Evolutionary conservation across 106 monocot species (phyloP), one percentile per base, ranked within the genome.

Genomic region (Acorus gramineus): DNA sequence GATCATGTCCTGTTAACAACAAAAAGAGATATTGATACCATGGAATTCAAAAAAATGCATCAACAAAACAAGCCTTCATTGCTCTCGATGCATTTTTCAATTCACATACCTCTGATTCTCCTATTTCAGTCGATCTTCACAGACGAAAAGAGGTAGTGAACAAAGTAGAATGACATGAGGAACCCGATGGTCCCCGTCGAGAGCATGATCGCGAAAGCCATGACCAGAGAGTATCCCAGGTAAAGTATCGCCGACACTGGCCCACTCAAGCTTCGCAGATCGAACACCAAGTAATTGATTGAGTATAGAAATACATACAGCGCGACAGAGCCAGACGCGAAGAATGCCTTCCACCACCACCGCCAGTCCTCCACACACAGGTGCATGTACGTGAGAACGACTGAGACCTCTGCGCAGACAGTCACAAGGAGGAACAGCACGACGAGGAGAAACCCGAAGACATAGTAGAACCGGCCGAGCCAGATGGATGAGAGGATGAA

Each of bases 291-390:
- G 82, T 82, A 86, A 60, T 86, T 82, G 67, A 82, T 72, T 7
- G 82, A 86, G 64, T 86, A 86, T 0, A 86, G 63, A 62, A 86
- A 82, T 42, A 86, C 82, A 65, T 86, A 86, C 44, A 86, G 58
- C 3, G 86, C 79, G 46, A 82, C 86, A 2, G 82, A 82, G 6
- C 82, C 86, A 43, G 82, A 82, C 4, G 86, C 82, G 62, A 74
- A 82, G 76, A 86, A 86, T 53, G 82, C 66, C 54, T 86, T 86
- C 86, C 86, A 86, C 86, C 86, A 86, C 86, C 86, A 86, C 70
- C 76, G 82, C 82, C 79, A 86, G 68, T 86, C 79, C 73, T 82
- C 86, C 62, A 86, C 82, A 13, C 86, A 82, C 7, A 86, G 82
- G 65, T 79, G 79, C 86, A 86, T 86, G 57, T 82, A 86, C 4